These are phyloP conservation scores for Colletotrichum eleusines DNA, from an alignment of 2,329 filamentous ascomycete genomes.

Conservation along the genomic window DNA sequence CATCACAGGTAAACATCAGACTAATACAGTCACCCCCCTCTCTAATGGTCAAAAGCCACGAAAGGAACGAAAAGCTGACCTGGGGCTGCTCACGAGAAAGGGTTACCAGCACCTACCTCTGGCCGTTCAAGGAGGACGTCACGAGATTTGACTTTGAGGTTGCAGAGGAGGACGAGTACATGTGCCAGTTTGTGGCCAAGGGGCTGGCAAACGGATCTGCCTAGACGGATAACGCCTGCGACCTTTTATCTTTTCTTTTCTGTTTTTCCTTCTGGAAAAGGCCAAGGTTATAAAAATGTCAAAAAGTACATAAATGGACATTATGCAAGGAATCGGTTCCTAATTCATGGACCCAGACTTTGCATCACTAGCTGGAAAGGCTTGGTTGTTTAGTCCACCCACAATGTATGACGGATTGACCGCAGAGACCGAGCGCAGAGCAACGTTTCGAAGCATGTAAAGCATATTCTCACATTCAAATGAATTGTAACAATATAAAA, in stretches of 20 bases:
- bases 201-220: constrained; percentile 28
- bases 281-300: neutral
- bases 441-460: neutral
- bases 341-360: neutral
- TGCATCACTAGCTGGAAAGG: neutral
- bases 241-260: no score
- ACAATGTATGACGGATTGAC: neutral
- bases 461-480: no score
- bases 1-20: constrained; percentile 61
- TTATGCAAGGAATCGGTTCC: no score
- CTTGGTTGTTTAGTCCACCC: neutral
- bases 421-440: neutral
- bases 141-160: constrained; percentile 68
- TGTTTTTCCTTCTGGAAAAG: no score
- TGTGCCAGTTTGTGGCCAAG: constrained; percentile 34
- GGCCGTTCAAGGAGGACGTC: constrained; percentile 65
- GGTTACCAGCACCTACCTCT: constrained; percentile 63
- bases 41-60: neutral
- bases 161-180: constrained; percentile 50
- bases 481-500: no score
- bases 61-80: neutral
- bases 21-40: accelerated
- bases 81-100: constrained; percentile 56
- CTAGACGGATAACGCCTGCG: neutral
- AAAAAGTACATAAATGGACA: no score